Evolutionary conservation across 1,139 yeast genomes (phyloP).

Genomic region (Yamadazyma oceani): DNA sequence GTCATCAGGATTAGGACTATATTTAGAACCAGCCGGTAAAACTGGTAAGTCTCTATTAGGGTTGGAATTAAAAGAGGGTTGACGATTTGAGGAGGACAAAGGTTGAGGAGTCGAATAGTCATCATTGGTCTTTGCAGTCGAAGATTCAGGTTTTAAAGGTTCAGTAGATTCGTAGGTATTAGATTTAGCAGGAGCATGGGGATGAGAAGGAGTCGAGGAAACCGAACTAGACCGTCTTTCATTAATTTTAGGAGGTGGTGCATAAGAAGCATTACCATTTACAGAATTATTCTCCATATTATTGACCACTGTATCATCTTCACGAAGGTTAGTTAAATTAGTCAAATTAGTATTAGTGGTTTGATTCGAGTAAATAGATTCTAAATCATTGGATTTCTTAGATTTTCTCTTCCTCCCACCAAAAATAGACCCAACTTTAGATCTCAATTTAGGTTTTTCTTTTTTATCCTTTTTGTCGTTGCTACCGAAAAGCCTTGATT

Average conservation of each 20-base stretch:
- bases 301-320: slow-evolving; percentile 9
- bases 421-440: slow-evolving; percentile 84
- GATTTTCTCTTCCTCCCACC: slow-evolving; percentile 56
- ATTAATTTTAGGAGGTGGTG: slow-evolving; percentile 2
- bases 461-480: slow-evolving; percentile 8
- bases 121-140: neutral
- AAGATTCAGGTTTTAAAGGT: slow-evolving; percentile 2
- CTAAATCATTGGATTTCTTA: slow-evolving; percentile 35
- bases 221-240: neutral
- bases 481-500: slow-evolving; percentile 12
- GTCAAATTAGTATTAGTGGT: slow-evolving; percentile 20
- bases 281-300: slow-evolving; percentile 9
- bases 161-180: slow-evolving; percentile 1
- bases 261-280: neutral
- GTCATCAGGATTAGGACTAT: neutral
- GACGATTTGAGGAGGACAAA: slow-evolving; percentile 5
- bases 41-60: slow-evolving; percentile 16
- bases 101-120: neutral
- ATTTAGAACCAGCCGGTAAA: slow-evolving; percentile 7
- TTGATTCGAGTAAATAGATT: slow-evolving; percentile 27
- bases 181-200: slow-evolving; percentile 14
- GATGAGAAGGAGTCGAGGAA: slow-evolving; percentile 3
- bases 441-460: slow-evolving; percentile 51
- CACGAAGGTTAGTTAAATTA: slow-evolving; percentile 16
- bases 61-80: slow-evolving; percentile 2